Evolutionary conservation across 176 grass and related monocot genomes (phyloP).

Genomic region (Bothriochloa decipiens): DNA sequence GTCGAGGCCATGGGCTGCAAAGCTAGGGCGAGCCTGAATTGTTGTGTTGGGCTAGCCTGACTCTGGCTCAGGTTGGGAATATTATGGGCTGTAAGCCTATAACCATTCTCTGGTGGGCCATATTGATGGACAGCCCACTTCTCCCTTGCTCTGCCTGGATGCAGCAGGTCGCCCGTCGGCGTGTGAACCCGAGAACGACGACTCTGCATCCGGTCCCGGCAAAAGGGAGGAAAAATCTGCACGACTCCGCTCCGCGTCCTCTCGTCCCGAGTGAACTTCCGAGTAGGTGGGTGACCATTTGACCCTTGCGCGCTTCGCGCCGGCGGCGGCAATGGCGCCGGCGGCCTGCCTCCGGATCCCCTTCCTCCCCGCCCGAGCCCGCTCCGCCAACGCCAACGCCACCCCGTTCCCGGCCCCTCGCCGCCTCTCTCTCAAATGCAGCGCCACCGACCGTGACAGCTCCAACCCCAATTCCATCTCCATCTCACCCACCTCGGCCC

Average conservation of each 20-base stretch:
- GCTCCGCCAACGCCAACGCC: background rate
- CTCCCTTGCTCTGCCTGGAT: background rate
- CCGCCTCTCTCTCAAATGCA: conserved; percentile 33
- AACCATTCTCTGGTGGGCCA: no score
- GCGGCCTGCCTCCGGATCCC: conserved; percentile 34
- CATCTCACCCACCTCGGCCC: background rate
- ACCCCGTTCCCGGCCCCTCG: background rate
- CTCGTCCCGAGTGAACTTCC: background rate
- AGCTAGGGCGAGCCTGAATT: background rate
- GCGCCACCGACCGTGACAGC: background rate
- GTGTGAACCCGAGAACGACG: no score
- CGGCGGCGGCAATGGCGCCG: conserved; percentile 43
- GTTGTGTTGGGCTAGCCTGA: background rate
- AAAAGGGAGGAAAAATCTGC: background rate
- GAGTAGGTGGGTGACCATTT: background rate
- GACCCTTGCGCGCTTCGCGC: background rate
- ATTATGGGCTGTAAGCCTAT: background rate
- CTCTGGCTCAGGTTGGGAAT: background rate
- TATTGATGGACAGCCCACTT: background rate
- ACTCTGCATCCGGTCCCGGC: no score
- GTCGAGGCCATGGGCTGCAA: background rate
- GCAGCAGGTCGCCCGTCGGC: no score
- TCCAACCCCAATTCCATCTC: background rate
- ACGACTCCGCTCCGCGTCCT: background rate
- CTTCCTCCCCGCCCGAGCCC: conserved; percentile 26